phyloP scores from a whole-genome alignment of 1,139 yeast species.

The Blastobotrys malaysiensis region DNA sequence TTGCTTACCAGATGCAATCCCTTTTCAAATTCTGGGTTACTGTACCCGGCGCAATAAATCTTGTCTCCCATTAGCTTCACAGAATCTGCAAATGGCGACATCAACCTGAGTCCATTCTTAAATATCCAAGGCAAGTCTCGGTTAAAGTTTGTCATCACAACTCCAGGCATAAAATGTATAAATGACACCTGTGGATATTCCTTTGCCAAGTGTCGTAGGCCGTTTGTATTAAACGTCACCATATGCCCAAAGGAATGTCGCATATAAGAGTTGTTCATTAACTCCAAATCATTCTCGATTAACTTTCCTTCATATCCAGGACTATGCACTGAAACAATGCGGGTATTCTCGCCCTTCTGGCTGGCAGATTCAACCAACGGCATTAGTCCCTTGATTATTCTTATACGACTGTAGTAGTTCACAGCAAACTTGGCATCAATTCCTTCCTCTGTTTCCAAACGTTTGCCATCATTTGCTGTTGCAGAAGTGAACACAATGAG shows the following conservation, averaged over 20 bases:
- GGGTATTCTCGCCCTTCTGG: conserved; percentile 22
- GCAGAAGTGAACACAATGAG: conserved; percentile 26
- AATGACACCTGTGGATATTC: conserved; percentile 25
- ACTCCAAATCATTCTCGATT: conserved; percentile 25
- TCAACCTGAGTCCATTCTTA: conserved; percentile 10
- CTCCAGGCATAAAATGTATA: conserved; percentile 28
- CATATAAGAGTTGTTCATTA: conserved; percentile 17
- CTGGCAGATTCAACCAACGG: conserved; percentile 25
- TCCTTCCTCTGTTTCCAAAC: conserved; percentile 28
- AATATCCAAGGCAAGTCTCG: conserved; percentile 24
- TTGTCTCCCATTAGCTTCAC: conserved; percentile 21
- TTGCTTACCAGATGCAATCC: conserved; percentile 17
- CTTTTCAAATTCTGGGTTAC: not conserved
- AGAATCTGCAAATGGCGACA: conserved; percentile 11
- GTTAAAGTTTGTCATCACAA: conserved; percentile 22
- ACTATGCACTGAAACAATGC: conserved; percentile 26
- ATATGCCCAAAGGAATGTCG: conserved; percentile 15
- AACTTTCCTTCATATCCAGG: conserved; percentile 22
- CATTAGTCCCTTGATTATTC: conserved; percentile 19
- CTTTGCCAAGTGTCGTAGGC: conserved; percentile 21
- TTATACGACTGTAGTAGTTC: conserved; percentile 28
- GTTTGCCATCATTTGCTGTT: conserved; percentile 15
- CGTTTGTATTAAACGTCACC: conserved; percentile 22
- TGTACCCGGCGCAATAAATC: conserved; percentile 19
- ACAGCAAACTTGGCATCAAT: conserved; percentile 24